Evolutionary conservation across 2,329 filamentous ascomycete species (phyloP), one percentile per base, ranked within the genome.

Genomic region (Aaosphaeria pasadenensis): DNA sequence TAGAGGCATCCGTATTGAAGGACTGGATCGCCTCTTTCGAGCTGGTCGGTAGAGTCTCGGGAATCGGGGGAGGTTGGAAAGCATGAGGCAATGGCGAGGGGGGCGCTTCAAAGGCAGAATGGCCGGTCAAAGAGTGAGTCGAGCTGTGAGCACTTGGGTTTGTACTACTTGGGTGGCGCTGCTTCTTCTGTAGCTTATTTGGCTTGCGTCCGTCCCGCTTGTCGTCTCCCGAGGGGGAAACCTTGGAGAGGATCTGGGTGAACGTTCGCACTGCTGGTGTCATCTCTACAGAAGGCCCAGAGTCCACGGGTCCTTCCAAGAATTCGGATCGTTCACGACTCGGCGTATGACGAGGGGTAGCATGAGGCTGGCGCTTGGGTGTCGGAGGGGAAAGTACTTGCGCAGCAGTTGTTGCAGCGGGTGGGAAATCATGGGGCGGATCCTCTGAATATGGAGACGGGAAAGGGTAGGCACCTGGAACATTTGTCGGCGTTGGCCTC

Each of bases 141-240:
- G 94, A 97, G 64, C 91, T 96, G 55, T 96, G 91, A 0, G 92
- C 91, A 65, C 92, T 96, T 17, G 86, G 86, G 58, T 90, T 91
- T 24, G 87, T 73, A 62, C 88, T 89, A 39, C 84, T 86, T 0
- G 88, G 86, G 47, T 88, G 76, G n/a, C 85, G 80, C 71, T 53
- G 56, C 52, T 89, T 96, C 77, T 97, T 97, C 69, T 87, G 88
- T 44, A 99, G 75, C 71, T 96, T 96, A 63, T 96, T 96, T 0
- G 91, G 89, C 64, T 86, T 87, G 41, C 88, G 82, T 6, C 63
- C 64, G n/a, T 75, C 70, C 59, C 81, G 85, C 53, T 85, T 85
- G 35, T 75, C 70, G 4, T 73, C 79, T 39, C 83, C 81, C 87
- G 35, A 95, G 82, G 44, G 87, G 78, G 47, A 95, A 3, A 59